Conservation (phyloP, 2,329 filamentous ascomycete species). For the Lasiodiplodia citricola region DNA sequence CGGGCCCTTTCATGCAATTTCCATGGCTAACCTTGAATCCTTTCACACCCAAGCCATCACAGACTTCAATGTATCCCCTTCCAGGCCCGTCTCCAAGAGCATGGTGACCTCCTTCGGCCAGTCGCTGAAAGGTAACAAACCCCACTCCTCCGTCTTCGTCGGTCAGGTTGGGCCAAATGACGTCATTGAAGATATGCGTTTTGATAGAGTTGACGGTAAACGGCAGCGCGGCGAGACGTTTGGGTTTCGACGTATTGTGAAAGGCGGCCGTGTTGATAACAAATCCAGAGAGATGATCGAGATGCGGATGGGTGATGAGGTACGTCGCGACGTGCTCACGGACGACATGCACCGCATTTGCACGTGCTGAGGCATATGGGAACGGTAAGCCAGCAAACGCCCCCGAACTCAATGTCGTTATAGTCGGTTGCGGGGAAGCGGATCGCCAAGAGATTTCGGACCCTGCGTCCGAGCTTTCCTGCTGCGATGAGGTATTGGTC, state of each 20-base stretch:
- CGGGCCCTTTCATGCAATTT: slow-evolving; percentile 73
- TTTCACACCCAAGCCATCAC: slow-evolving; percentile 86
- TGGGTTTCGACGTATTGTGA: slow-evolving; percentile 76
- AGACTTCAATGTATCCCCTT: slow-evolving; percentile 85
- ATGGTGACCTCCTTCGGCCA: slow-evolving; percentile 87
- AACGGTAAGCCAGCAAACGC: slow-evolving; percentile 82
- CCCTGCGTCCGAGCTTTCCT: slow-evolving; percentile 15
- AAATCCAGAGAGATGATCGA: slow-evolving; percentile 91
- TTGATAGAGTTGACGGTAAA: slow-evolving; percentile 93
- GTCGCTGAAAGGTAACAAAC: slow-evolving; percentile 84
- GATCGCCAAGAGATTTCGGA: slow-evolving; percentile 22
- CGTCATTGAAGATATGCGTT: slow-evolving; percentile 93
- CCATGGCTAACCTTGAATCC: slow-evolving; percentile 89
- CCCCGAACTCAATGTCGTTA: slow-evolving; percentile 65
- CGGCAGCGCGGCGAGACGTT: slow-evolving; percentile 83
- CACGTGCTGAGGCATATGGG: slow-evolving; percentile 67
- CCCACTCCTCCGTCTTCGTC: slow-evolving; percentile 96
- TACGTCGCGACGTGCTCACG: slow-evolving; percentile 82
- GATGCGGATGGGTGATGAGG: slow-evolving; percentile 94
- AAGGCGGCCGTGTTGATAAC: slow-evolving; percentile 92
- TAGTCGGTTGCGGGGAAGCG: slow-evolving; percentile 40
- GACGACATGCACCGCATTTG: slow-evolving; percentile 83
- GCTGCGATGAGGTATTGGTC: slow-evolving; percentile 17
- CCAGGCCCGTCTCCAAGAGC: slow-evolving; percentile 80
- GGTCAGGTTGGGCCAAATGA: slow-evolving; percentile 96